Evolutionary conservation across 352 stramenopile species (phyloP).

Genomic region (Thalassiosira mediterranea): DNA sequence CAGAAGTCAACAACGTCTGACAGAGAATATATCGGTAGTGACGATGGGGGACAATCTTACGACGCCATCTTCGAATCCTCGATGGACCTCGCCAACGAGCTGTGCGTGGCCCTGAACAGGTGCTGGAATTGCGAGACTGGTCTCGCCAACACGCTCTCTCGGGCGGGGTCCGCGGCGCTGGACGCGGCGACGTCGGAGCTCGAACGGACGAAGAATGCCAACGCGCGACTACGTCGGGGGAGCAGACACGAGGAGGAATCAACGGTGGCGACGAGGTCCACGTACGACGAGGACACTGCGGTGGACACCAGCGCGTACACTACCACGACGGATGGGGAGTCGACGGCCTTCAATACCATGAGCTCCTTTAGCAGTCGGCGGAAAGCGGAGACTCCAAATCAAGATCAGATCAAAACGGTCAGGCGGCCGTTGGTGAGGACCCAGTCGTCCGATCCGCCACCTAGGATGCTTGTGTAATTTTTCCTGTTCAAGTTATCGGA

Average conservation of each 20-base stretch:
- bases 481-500: too few species aligned
- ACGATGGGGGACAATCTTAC: not conserved
- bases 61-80: constrained; percentile 1
- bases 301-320: constrained; percentile 10
- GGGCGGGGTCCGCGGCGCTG: not conserved
- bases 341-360: constrained; percentile 31
- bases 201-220: not conserved
- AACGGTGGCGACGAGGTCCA: constrained; percentile 7
- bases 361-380: constrained; percentile 25
- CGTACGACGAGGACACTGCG: constrained; percentile 12
- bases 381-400: not conserved
- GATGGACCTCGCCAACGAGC: constrained; percentile 10
- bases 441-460: not conserved
- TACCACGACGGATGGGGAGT: constrained; percentile 31
- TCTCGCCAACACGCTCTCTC: constrained; percentile 9
- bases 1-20: not conserved
- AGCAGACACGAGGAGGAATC: constrained; percentile 9
- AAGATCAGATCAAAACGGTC: not conserved
- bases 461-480: not conserved
- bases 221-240: too few species aligned
- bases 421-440: not conserved
- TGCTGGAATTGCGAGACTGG: constrained; percentile 11
- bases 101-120: constrained; percentile 7
- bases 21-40: not conserved
- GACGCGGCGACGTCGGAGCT: not conserved